Evolutionary conservation across 1,139 yeast genomes (phyloP), one percentile per base, ranked within the genome.

Genomic region (Blastobotrys persicus): DNA sequence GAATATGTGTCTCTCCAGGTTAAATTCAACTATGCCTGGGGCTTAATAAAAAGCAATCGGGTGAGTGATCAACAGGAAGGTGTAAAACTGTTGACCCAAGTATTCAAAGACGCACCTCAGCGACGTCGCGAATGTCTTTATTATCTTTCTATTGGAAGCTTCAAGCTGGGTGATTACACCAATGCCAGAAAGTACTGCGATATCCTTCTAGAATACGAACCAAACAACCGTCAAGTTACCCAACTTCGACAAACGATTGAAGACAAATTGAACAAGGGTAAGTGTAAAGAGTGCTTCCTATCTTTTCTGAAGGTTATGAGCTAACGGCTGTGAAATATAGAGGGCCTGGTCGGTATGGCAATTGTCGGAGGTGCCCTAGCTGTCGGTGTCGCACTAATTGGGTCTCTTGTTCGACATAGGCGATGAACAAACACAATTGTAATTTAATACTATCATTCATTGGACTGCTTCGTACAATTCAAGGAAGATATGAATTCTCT

Each of bases 11-110:
- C 89, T 0, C 76, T 88, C 0, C 97, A 88, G 66, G 85, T 96
- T 2, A 79, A 82, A 52, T 94, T 94, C 75, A 94, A 92, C 68
- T 88, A 87, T 61, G 95, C 97, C 0, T 94, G 99, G 98, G 98
- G 95, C 1, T 73, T 92, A 48, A 80, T 94, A 55, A 89, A 89
- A 64, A 81, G 95, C 3, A 62, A 68, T 45, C 71, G 74, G 42
- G 74, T 74, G 19, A 75, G 74, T 45, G 83, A 86, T 53, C 95
- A 88, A 62, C 78, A 83, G 57, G 75, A 83, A 48, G 99, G 98
- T 0, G 81, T 94, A 20, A 81, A 79, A 50, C 75, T 91, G 33
- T 73, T 94, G 53, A 78, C 92, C 0, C 82, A 81, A 48, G 78
- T 88, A 42, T 91, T 84, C 69, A 80, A 82, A 59, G 88, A 81